phyloP scores from a whole-genome alignment of 179 eudicot species.

The Beta lomatogona region DNA sequence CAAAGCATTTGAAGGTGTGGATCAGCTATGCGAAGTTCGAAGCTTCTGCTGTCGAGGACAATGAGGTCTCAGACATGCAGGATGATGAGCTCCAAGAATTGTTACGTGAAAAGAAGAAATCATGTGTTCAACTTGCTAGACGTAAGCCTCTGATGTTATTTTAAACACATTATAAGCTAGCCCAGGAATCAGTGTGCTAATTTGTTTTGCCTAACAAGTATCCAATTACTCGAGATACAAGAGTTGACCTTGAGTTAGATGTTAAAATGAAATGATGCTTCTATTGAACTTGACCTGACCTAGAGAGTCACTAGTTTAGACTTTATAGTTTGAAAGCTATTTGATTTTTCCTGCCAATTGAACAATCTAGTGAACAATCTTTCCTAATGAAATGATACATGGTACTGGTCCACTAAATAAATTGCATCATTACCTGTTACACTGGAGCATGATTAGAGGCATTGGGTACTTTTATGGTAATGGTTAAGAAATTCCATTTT shows the following conservation, averaged over 20 bases:
- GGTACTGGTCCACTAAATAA: not conserved
- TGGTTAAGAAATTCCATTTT: not conserved
- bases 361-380: not conserved
- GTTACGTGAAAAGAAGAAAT: slow-evolving; percentile 38
- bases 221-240: not conserved
- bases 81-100: slow-evolving; percentile 43
- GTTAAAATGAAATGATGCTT: not conserved
- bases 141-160: slow-evolving; percentile 42
- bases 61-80: slow-evolving; percentile 37
- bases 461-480: not conserved
- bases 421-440: not conserved
- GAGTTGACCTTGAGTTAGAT: not conserved
- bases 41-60: slow-evolving; percentile 61
- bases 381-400: not conserved
- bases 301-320: not conserved
- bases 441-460: not conserved
- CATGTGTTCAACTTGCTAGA: slow-evolving; percentile 62
- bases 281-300: not conserved
- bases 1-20: slow-evolving; percentile 92
- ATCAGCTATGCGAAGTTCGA: slow-evolving; percentile 85
- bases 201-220: not conserved
- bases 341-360: not conserved
- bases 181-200: not conserved
- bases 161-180: not conserved
- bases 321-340: not conserved